Percentiles rank a stretch among this genome's conserved stretches.
Evolutionary conservation across 495 filamentous ascomycete genomes (phyloP).

Genomic region (Opeltia flavorubescens): DNA sequence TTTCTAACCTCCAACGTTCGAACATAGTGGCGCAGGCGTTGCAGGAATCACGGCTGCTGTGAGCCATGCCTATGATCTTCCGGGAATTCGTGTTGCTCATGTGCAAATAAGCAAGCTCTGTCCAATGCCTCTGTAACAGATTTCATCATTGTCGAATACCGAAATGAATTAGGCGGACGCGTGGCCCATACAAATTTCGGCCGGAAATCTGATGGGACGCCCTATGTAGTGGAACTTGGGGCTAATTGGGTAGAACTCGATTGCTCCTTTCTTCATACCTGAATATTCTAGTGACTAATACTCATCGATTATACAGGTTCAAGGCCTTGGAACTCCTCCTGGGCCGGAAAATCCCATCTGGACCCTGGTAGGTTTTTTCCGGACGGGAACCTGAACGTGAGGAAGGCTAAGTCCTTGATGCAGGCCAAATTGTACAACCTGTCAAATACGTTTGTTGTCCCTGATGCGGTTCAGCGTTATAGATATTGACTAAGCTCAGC

Average conservation of each 20-base stretch:
- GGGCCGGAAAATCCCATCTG: slow-evolving; percentile 58
- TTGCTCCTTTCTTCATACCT: not conserved
- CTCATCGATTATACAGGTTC: slow-evolving; percentile 25
- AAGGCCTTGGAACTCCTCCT: slow-evolving; percentile 44
- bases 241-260: slow-evolving; percentile 48
- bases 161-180: slow-evolving; percentile 48
- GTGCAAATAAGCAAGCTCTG: slow-evolving; percentile 40
- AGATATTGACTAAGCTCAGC: not conserved
- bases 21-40: slow-evolving; percentile 40
- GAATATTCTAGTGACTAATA: no score
- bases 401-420: not conserved
- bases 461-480: not conserved
- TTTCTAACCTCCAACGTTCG: no score
- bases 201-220: slow-evolving; percentile 28
- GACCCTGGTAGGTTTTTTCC: slow-evolving; percentile 32
- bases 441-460: slow-evolving; percentile 29
- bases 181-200: slow-evolving; percentile 46
- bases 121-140: slow-evolving; percentile 49
- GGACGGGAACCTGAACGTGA: not conserved
- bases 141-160: slow-evolving; percentile 58
- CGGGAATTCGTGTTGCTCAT: slow-evolving; percentile 13
- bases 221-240: slow-evolving; percentile 51
- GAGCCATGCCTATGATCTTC: slow-evolving; percentile 23
- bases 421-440: slow-evolving; percentile 48
- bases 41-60: slow-evolving; percentile 60